Conservation (phyloP, 2,329 filamentous ascomycete species). For the Fusarium torulosum region DNA sequence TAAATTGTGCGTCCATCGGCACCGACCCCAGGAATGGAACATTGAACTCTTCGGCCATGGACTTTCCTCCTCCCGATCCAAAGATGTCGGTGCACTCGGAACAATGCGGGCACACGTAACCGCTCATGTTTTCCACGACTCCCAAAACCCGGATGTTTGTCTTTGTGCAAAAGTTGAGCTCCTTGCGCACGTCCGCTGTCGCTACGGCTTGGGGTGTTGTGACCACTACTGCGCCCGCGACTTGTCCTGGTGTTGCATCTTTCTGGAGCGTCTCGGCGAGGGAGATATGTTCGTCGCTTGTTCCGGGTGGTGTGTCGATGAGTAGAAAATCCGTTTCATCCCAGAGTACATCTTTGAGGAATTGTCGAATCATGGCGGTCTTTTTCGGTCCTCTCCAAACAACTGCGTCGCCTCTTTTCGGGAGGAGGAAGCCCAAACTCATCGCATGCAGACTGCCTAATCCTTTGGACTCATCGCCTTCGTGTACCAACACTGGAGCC, state of each 20-base stretch:
- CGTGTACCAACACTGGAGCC: constrained; percentile 88
- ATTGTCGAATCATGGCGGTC: constrained; percentile 98
- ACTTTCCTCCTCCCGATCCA: constrained; percentile 86
- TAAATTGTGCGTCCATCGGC: constrained; percentile 94
- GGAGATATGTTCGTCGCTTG: constrained; percentile 96
- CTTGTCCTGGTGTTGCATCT: constrained; percentile 72
- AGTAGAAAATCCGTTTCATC: constrained; percentile 88
- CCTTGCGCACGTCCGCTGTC: constrained; percentile 93
- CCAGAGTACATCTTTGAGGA: constrained; percentile 93
- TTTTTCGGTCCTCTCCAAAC: constrained; percentile 99
- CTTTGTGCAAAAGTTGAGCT: constrained; percentile 92
- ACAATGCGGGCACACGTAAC: constrained; percentile 84
- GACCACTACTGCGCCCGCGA: constrained; percentile 91
- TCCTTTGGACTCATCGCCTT: constrained; percentile 62
- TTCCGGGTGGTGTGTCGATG: constrained; percentile 96
- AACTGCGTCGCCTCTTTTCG: constrained; percentile 86
- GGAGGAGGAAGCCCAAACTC: constrained; percentile 92
- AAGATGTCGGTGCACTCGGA: constrained; percentile 94
- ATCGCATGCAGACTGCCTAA: constrained; percentile 82
- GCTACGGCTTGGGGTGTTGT: constrained; percentile 96
- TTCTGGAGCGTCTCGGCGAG: constrained; percentile 86
- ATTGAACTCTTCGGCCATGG: constrained; percentile 88
- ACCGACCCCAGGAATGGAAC: constrained; percentile 88
- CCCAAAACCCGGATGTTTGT: constrained; percentile 84
- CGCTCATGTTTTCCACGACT: constrained; percentile 97